Base-by-base conservation (phyloP, 2,329 filamentous ascomycete species). In the Aspergillus tamarii region DNA sequence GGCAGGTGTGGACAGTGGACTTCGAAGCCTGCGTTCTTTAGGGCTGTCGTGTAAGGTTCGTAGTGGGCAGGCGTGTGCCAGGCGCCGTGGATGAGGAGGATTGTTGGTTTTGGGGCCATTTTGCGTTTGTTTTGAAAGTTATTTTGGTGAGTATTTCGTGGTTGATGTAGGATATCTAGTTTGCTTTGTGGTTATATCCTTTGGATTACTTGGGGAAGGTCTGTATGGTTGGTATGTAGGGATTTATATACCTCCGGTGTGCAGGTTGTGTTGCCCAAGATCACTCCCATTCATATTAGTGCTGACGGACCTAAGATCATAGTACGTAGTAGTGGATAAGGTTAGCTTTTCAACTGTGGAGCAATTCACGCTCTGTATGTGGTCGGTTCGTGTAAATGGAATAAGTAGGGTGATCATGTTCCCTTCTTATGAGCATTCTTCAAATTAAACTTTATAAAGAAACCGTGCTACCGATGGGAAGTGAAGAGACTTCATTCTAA, bases 61-160 rank as follows among this genome's bases (percentile, higher is more conserved):
- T 59, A 59, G 23, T 50, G 28, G n/a, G 23, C 11, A n/a, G 45
- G 57, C 0, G 12, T 59, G 19, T 59, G 30, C n/a, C 34, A 53
- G 45, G 57, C 46, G 32, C 57, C 57, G 34, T 59, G 57, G 32
- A 59, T 8, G 11, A 50, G 43, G 12, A 53, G 30, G 32, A 53
- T 59, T n/a, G 57, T 59, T 48, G 57, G 46, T 32, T 59, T 52
- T 8, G 23, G 50, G 48, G 48, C 3, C 50, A 53, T 53, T 34
- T 53, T 53, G 23, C 5, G 1, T 53, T 32, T 34, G 8, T 53
- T 9, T 9, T 41, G 34, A 36, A 12, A 12, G 12, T 36, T 36
- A 3, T 12, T 36, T 14, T 36, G 4, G 26, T 26, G 26, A 4
- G 26, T 26, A 26, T 26, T 26, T 26, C 1, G 5, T 26, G 3